These are phyloP conservation scores for Hypoxylon sp. DNA, from an alignment of 2,329 filamentous ascomycete species.

Conservation along the genomic window DNA sequence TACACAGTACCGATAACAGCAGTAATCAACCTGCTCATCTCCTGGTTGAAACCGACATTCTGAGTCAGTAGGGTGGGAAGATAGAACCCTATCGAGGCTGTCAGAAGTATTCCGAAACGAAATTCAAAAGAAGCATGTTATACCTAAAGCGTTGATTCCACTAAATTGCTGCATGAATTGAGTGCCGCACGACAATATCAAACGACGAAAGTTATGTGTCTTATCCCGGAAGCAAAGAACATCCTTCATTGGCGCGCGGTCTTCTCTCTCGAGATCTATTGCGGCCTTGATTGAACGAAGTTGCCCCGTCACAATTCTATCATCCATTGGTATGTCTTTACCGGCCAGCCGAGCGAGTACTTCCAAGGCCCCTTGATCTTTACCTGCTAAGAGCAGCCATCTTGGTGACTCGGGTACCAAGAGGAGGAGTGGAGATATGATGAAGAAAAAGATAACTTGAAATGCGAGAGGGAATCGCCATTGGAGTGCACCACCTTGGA, in stretches of 20 bases:
- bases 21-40: slow-evolving; percentile 67
- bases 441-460: slow-evolving; percentile 58
- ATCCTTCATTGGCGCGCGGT: slow-evolving; percentile 54
- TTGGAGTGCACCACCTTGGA: slow-evolving; percentile 53
- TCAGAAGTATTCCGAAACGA: slow-evolving; percentile 43
- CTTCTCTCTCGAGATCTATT: slow-evolving; percentile 56
- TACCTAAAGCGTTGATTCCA: slow-evolving; percentile 58
- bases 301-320: slow-evolving; percentile 53
- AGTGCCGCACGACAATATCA: slow-evolving; percentile 62
- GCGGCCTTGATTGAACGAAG: slow-evolving; percentile 57
- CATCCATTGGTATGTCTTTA: slow-evolving; percentile 48
- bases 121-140: background rate
- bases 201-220: slow-evolving; percentile 57
- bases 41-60: slow-evolving; percentile 67
- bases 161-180: slow-evolving; percentile 64
- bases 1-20: slow-evolving; percentile 65
- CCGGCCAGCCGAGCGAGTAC: slow-evolving; percentile 70
- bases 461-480: slow-evolving; percentile 57
- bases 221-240: slow-evolving; percentile 57
- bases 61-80: slow-evolving; percentile 70
- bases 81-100: slow-evolving; percentile 55
- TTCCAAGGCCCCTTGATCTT: slow-evolving; percentile 59
- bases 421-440: slow-evolving; percentile 52
- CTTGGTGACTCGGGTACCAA: slow-evolving; percentile 55
- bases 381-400: slow-evolving; percentile 67